Evolutionary conservation across 2,329 filamentous ascomycete genomes (phyloP), one percentile per base, ranked within the genome.

Genomic region (Rugonectria rugulosa): DNA sequence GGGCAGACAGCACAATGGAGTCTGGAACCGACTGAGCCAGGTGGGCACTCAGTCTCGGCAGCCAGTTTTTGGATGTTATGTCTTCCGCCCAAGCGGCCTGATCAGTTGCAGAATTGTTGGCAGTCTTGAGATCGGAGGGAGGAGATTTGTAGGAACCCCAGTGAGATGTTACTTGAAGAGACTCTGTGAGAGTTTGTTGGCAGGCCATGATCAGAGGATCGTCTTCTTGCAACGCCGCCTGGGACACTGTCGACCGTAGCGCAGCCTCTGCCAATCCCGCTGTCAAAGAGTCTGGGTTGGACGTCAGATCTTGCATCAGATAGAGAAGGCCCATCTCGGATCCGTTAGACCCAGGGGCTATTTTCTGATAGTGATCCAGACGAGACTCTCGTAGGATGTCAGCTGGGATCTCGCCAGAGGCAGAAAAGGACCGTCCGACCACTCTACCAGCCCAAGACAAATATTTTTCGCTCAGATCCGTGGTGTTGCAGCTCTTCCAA

Each of bases 391-490:
- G 77, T 2, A 88, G 71, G 40, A 90, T 77, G 43, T 83, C 83
- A 29, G 78, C 71, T 14, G 86, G 84, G 6, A 91, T 81, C 50
- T 85, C 79, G 2, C 92, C 92, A 23, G 87, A 90, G 14, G 90
- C 84, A 32, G 89, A 87, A 73, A 93, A 98, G 0, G 91, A 88
- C 69, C 92, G 85, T 7, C 96, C 95, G 38, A 98, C 79, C 2
- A 93, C 89, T 59, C 88, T 84, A 3, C 91, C 93, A 38, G 91
- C 90, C 96, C 96, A 99, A 1, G 90, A 77, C 1, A 92, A 77
- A 70, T 95, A 97, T 14, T 86, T 82, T 21, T 83, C 77, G 52
- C 87, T 89, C 14, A 88, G 78, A 2, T 82, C 76, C 31, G 82
- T 78, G n/a, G 83, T 80, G 54, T 84, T 81, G 63, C 92, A 90